phyloP scores from a whole-genome alignment of 2,329 filamentous ascomycete genomes.

The Stagonosporopsis vannaccii region DNA sequence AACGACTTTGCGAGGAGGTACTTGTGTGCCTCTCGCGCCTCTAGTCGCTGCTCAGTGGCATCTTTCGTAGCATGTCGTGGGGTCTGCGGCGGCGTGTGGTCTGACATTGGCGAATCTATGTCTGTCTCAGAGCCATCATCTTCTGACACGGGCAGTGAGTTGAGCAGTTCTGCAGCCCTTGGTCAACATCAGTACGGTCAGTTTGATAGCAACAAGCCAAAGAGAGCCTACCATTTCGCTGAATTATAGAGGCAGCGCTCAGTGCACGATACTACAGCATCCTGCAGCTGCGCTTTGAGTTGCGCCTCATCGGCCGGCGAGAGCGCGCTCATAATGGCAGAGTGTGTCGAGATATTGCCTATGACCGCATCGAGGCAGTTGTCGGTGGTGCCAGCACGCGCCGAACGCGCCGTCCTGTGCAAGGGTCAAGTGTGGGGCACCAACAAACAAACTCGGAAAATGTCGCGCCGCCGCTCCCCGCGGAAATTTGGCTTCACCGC shows the following conservation, averaged over 20 bases:
- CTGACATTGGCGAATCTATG: slow-evolving; percentile 65
- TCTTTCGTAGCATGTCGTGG: slow-evolving; percentile 64
- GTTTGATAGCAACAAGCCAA: background rate
- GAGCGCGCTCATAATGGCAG: slow-evolving; percentile 38
- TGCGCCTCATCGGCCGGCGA: slow-evolving; percentile 59
- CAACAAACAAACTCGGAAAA: slow-evolving; percentile 29
- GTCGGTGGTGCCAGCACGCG: slow-evolving; percentile 22
- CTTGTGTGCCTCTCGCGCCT: slow-evolving; percentile 79
- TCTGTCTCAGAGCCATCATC: slow-evolving; percentile 64
- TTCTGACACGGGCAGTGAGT: slow-evolving; percentile 72
- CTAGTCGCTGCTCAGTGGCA: slow-evolving; percentile 75
- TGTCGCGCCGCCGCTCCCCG: slow-evolving; percentile 24
- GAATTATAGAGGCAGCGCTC: slow-evolving; percentile 96
- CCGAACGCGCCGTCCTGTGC: slow-evolving; percentile 32
- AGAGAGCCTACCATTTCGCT: slow-evolving; percentile 79
- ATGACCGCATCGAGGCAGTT: slow-evolving; percentile 20
- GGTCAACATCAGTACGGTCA: slow-evolving; percentile 36
- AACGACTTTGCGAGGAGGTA: slow-evolving; percentile 92
- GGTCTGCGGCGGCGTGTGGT: slow-evolving; percentile 54
- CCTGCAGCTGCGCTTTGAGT: slow-evolving; percentile 77
- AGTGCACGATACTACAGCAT: slow-evolving; percentile 87
- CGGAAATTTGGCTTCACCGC: slow-evolving; percentile 30
- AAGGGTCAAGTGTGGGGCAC: slow-evolving; percentile 23
- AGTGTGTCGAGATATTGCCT: slow-evolving; percentile 17
- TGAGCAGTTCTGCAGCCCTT: slow-evolving; percentile 94